Conservation (phyloP, 805 yeast genomes). For the Pichia exigua region DNA sequence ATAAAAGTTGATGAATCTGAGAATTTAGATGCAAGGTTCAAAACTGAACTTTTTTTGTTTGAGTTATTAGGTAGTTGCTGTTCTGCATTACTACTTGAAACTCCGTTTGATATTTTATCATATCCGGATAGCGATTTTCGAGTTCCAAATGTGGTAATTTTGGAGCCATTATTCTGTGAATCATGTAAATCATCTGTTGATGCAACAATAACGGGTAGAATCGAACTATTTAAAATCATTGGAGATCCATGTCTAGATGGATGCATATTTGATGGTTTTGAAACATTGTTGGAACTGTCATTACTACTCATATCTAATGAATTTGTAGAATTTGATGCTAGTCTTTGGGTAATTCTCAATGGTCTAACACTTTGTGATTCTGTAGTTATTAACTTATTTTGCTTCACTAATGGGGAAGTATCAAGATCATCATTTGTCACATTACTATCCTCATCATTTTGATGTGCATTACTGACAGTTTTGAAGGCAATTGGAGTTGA, state of each 20-base stretch:
- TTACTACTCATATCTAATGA: not conserved
- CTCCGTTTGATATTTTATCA: not conserved
- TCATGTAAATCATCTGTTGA: not conserved
- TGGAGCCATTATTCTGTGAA: not conserved
- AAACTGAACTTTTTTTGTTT: not conserved
- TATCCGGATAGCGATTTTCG: not conserved
- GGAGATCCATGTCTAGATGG: constrained; percentile 14
- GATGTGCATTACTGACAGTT: not conserved
- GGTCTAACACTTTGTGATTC: constrained; percentile 42
- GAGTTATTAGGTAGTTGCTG: not conserved
- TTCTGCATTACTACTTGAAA: not conserved
- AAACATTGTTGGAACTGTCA: not conserved
- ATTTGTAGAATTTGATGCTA: constrained; percentile 19
- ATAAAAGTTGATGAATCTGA: not conserved
- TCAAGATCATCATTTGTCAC: not conserved
- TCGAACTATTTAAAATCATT: constrained; percentile 6
- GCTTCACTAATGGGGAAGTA: not conserved
- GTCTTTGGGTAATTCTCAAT: constrained; percentile 55
- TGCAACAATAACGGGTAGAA: constrained; percentile 8
- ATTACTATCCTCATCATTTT: not conserved
- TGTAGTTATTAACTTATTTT: not conserved
- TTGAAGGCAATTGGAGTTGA: constrained; percentile 11
- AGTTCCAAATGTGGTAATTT: not conserved
- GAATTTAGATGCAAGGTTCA: not conserved
- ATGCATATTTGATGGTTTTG: not conserved